Base-by-base conservation (phyloP, 495 filamentous ascomycete species). In the Amniculicola lignicola region DNA sequence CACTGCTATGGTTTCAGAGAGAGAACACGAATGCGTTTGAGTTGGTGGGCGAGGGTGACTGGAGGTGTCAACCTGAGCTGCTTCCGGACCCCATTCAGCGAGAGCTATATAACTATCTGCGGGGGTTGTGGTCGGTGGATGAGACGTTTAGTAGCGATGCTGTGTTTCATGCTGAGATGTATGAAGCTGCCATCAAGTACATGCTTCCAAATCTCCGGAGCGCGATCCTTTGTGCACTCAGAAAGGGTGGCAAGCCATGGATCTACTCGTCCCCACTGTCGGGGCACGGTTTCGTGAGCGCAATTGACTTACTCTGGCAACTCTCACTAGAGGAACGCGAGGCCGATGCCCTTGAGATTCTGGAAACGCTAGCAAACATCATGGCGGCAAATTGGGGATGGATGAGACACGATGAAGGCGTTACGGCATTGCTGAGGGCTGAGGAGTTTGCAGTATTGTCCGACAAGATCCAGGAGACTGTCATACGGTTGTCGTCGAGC, bases 331-430 rank as follows among this genome's bases (percentile, higher is more conserved):
- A 18, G 3, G 35, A 14, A 21, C 27, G 9, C 15, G 29, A 6
- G 22, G 7, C 19, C n/a, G 33, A 56, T 4, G 16, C 4, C 21
- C 7, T 24, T n/a, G n/a, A 39, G n/a, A 48, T 48, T 10, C 15
- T 48, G 2, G 44, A 48, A 7, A 44, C 31, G 3, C 23, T 57
- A 6, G 44, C 42, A 12, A 12, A 49, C 3, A 25, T 48, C 23
- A 49, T 57, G 35, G 43, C 33, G 1, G 31, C 21, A 12, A 48
- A 49, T 41, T 49, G 43, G 53, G 53, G 43, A 0, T 57, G 53
- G 53, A 57, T 49, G 53, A 21, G 24, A 24, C 41, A 54, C 25
- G 40, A 53, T 35, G 36, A 28, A 15, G 37, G 44, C 9, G n/a
- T 53, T 7, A 5, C 14, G 37, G n/a, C 7, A 4, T 3, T 29